phyloP scores from a whole-genome alignment of 208 protist genomes.

The Leishmania major region DNA sequence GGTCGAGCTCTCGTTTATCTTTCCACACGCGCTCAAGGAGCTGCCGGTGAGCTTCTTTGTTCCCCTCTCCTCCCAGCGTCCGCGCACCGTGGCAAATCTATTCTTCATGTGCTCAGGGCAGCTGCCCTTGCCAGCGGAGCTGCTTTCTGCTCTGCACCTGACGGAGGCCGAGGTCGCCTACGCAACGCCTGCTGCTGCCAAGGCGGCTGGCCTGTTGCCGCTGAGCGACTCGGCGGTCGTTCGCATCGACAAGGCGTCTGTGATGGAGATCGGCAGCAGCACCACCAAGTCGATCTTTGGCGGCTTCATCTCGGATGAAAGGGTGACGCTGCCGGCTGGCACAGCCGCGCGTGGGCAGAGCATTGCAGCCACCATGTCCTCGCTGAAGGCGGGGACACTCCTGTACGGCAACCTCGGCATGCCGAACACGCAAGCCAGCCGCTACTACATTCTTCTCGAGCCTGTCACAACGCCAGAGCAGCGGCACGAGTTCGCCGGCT shows the following conservation, averaged over 20 bases:
- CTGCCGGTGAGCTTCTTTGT: constrained; percentile 48
- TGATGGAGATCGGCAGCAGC: constrained; percentile 84
- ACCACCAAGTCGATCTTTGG: constrained; percentile 85
- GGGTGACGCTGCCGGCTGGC: constrained; percentile 24
- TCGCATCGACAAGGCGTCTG: constrained; percentile 59
- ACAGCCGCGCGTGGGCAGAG: constrained; percentile 13
- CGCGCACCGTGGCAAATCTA: constrained; percentile 63
- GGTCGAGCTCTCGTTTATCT: constrained; percentile 59
- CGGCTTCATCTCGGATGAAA: constrained; percentile 68
- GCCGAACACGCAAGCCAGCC: constrained; percentile 70
- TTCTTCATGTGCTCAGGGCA: constrained; percentile 67
- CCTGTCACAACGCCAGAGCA: constrained; percentile 34
- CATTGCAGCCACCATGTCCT: constrained; percentile 41
- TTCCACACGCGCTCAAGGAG: constrained; percentile 47
- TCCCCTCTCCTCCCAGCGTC: constrained; percentile 54
- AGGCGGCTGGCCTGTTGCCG: constrained; percentile 40
- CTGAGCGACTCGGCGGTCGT: constrained; percentile 66
- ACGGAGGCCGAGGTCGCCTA: constrained; percentile 21
- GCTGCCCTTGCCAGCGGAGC: constrained; percentile 42
- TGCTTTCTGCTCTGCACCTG: constrained; percentile 35
- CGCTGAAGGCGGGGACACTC: constrained; percentile 63
- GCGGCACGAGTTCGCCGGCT: constrained; percentile 40
- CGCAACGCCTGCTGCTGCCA: constrained; percentile 25
- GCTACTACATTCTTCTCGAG: constrained; percentile 74
- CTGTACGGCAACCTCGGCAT: constrained; percentile 70